These are phyloP conservation scores for Hypoxylon intermedium DNA, from an alignment of 495 filamentous ascomycete genomes.

Conservation along the genomic window DNA sequence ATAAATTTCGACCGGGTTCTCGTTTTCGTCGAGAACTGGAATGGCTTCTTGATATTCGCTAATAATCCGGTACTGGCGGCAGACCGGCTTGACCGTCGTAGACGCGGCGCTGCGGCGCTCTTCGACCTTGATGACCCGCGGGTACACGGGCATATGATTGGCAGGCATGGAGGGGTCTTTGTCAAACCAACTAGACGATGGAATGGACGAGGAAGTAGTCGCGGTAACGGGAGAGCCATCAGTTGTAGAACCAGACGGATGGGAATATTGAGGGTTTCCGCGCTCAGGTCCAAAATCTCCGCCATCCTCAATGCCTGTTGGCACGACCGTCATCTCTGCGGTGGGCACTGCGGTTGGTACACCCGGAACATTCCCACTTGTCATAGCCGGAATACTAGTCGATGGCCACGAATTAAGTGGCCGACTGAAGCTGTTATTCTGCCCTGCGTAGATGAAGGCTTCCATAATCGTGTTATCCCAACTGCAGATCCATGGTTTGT, in stretches of 20 bases:
- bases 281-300: conserved; percentile 17
- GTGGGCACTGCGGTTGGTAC: conserved; percentile 1
- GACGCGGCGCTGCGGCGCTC: conserved; percentile 68
- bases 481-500: conserved; percentile 85
- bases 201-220: conserved; percentile 10
- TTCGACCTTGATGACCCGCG: conserved; percentile 78
- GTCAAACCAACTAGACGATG: conserved; percentile 17
- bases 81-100: conserved; percentile 59
- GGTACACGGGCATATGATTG: conserved; percentile 57
- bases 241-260: background rate
- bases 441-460: conserved; percentile 77
- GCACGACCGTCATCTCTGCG: conserved; percentile 33
- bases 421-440: conserved; percentile 55
- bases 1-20: conserved; percentile 58
- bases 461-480: conserved; percentile 87
- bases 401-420: conserved; percentile 17
- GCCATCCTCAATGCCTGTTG: conserved; percentile 9
- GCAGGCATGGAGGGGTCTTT: conserved; percentile 16
- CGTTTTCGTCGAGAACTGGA: conserved; percentile 48
- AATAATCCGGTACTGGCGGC: conserved; percentile 74
- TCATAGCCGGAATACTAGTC: conserved; percentile 30
- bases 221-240: background rate
- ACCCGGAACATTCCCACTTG: background rate
- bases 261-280: conserved; percentile 17
- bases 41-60: conserved; percentile 52